These are phyloP conservation scores for Hawksworthiomyces lignivorus DNA, from an alignment of 2,329 filamentous ascomycete genomes.

Conservation along the genomic window DNA sequence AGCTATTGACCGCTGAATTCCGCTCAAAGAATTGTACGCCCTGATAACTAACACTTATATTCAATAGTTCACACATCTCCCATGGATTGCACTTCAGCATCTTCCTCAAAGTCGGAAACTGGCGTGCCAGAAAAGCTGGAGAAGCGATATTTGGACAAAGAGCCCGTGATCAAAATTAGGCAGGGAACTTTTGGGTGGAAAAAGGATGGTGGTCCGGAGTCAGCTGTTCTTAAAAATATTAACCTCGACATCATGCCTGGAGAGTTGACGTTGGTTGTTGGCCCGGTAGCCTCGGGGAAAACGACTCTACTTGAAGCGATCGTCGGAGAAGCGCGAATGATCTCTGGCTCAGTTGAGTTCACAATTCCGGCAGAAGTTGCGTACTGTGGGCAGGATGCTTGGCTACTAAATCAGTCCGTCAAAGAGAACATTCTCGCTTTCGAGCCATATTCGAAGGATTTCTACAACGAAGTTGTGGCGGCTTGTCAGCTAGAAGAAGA, in stretches of 20 bases:
- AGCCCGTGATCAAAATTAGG: constrained; percentile 8
- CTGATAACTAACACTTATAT: constrained; percentile 3
- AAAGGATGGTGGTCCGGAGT: too few species aligned
- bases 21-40: constrained; percentile 5
- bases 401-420: constrained; percentile 34
- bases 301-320: constrained; percentile 30
- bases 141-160: too few species aligned
- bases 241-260: constrained; percentile 10
- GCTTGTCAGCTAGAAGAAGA: constrained; percentile 23
- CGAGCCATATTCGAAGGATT: constrained; percentile 8
- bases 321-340: constrained; percentile 26
- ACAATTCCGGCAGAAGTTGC: constrained; percentile 22
- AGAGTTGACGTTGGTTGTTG: constrained; percentile 29
- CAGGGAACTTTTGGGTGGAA: constrained; percentile 11
- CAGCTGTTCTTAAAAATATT: constrained; percentile 6
- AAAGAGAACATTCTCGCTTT: constrained; percentile 30
- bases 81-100: constrained; percentile 1
- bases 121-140: too few species aligned
- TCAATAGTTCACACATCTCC: neutral
- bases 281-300: constrained; percentile 37
- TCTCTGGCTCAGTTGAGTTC: constrained; percentile 21
- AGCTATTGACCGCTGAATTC: too few species aligned
- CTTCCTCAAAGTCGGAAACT: constrained; percentile 1
- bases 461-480: constrained; percentile 20
- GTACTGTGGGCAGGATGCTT: constrained; percentile 37